Evolutionary conservation across 306 rosid species (phyloP).

Genomic region (Abrus precatorius): DNA sequence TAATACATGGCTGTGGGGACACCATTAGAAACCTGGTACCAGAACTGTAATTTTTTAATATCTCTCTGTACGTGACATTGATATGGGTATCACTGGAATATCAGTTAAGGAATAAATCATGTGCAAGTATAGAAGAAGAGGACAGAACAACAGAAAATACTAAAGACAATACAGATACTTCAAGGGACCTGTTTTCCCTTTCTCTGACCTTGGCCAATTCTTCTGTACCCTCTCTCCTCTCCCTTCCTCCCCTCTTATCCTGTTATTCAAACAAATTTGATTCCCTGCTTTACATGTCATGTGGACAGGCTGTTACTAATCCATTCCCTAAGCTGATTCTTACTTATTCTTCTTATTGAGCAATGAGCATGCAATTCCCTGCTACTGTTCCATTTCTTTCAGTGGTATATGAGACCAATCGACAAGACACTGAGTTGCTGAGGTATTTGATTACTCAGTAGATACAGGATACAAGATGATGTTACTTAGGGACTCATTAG

Average conservation of each 20-base stretch:
- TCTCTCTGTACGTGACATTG: background rate
- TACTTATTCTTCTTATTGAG: slow-evolving; percentile 1
- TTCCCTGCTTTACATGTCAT: background rate
- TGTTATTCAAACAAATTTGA: background rate
- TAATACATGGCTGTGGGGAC: background rate
- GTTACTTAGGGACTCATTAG: too few relatives aligned
- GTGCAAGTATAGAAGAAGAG: background rate
- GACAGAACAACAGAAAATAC: background rate
- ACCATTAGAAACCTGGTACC: background rate
- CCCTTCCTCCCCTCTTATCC: background rate
- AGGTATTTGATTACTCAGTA: slow-evolving; percentile 10
- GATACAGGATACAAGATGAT: background rate
- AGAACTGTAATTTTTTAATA: background rate
- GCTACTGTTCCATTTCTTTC: background rate
- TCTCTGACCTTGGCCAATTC: too few relatives aligned
- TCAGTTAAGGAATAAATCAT: background rate
- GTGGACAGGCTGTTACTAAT: background rate
- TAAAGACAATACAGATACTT: background rate
- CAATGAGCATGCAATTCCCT: background rate
- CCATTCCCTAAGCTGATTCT: background rate
- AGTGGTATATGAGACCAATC: background rate
- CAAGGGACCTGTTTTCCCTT: background rate
- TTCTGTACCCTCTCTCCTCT: background rate
- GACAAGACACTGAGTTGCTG: background rate
- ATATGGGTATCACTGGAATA: slow-evolving; percentile 2